Evolutionary conservation across 148 eudicot species (phyloP).

Genomic region (Cornus suecica): DNA sequence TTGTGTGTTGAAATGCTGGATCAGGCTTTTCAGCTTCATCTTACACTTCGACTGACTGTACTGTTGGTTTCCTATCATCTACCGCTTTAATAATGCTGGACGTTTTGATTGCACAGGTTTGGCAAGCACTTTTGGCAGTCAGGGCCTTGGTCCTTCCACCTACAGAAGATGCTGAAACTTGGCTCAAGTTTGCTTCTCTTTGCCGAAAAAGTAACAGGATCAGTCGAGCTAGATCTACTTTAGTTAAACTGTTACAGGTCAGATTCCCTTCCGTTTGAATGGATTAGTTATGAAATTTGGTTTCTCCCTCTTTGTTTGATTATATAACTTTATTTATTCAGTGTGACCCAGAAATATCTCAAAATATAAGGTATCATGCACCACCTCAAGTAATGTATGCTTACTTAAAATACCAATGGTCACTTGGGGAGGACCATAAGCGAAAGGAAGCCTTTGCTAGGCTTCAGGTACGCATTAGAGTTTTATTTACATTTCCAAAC

Average conservation of each 20-base stretch:
- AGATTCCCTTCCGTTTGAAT: background rate
- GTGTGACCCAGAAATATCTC: conserved; percentile 92
- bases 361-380: conserved; percentile 64
- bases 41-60: background rate
- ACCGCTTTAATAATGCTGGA: background rate
- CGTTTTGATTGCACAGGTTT: conserved; percentile 51
- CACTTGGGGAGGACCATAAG: conserved; percentile 91
- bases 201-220: conserved; percentile 91
- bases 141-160: conserved; percentile 95
- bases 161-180: conserved; percentile 83
- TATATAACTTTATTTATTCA: conserved; percentile 27
- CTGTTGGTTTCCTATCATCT: background rate
- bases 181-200: conserved; percentile 92
- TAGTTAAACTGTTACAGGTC: conserved; percentile 87
- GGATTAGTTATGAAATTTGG: background rate
- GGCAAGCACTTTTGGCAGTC: conserved; percentile 92
- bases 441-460: conserved; percentile 86
- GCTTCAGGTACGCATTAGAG: conserved; percentile 57
- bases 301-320: background rate
- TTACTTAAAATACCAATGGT: conserved; percentile 89
- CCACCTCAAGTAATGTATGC: conserved; percentile 94
- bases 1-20: background rate
- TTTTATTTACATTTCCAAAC: background rate
- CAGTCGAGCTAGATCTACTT: conserved; percentile 90
- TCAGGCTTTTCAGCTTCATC: background rate